Evolutionary conservation across 441 rosid genomes (phyloP), one percentile per base, ranked within the genome.

Genomic region (Bocquillonia castaneifolia): DNA sequence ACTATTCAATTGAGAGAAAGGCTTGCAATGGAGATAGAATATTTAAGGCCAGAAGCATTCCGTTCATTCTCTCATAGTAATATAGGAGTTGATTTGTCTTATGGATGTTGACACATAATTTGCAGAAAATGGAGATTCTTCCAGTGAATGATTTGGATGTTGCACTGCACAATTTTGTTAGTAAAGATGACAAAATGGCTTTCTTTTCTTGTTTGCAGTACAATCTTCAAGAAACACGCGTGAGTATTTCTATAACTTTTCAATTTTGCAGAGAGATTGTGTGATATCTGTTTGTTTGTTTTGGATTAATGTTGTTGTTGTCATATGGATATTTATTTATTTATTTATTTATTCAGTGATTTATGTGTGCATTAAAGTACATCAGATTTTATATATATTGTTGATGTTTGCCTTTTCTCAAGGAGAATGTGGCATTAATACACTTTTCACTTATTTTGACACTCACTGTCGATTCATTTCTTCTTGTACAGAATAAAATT

Each of bases 121-220:
- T 70, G 85, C 92, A 93, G 99, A 94, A 92, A 83, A 94, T 94
- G 99, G 99, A 92, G 87, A 81, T 92, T 76, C 96, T 92, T 78
- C 96, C 99, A 0, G 98, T 94, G 82, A 88, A 83, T 64, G 99
- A 94, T 77, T 80, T 92, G 85, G 96, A 86, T 79, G 84, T 78
- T 70, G 98, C 96, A 4, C 76, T 92, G 54, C 96, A 92, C 12
- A 84, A 88, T 82, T 94, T 90, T 83, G 98, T 94, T 65, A 90
- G 85, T 75, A 94, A 94, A 80, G 99, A 94, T 84, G 99, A 94
- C 75, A 94, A 85, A 73, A 84, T 84, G 83, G 97, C 99, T 34
- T 94, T 94, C 77, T 86, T 83, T 83, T 79, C 91, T 68, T 91
- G 96, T 29, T 82, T 94, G 76, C 96, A 82, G 55, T 86, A 84